These are phyloP conservation scores for Dictyostelium purpureum DNA, from an alignment of 78 protist species.

Conservation along the genomic window DNA sequence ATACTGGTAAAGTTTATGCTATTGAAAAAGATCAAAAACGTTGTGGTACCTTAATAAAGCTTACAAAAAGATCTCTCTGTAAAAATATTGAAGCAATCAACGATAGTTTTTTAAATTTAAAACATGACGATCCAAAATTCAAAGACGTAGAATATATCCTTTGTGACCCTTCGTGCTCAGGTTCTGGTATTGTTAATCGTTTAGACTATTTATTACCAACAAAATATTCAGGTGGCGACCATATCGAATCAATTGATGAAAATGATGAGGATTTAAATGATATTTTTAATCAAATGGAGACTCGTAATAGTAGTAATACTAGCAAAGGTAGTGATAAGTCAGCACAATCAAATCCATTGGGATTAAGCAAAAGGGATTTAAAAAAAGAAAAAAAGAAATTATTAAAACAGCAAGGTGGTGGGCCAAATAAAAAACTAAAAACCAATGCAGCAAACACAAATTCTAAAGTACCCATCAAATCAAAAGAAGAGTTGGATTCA, in stretches of 20 bases:
- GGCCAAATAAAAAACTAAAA: not conserved
- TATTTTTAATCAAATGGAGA: not conserved
- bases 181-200: conserved; percentile 82
- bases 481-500: not conserved
- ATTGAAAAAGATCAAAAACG: conserved; percentile 74
- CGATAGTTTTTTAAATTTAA: conserved; percentile 71
- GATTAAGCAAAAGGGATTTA: conserved; percentile 3
- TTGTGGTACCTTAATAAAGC: conserved; percentile 30
- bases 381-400: conserved; percentile 28
- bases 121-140: conserved; percentile 62
- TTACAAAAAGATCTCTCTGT: conserved; percentile 69
- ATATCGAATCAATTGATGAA: conserved; percentile 12
- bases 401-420: not conserved
- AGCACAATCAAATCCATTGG: not conserved
- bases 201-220: conserved; percentile 72
- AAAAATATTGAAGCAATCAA: conserved; percentile 71
- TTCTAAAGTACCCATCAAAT: not conserved
- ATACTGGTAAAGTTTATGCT: conserved; percentile 77
- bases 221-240: not conserved
- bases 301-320: not conserved
- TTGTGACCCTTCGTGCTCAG: conserved; percentile 81
- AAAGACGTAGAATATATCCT: conserved; percentile 70
- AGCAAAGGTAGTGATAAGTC: not conserved
- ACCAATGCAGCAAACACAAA: not conserved
- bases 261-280: conserved; percentile 51